These are phyloP conservation scores for Sergeia podlipaevii DNA, from an alignment of 208 protist species.

Conservation along the genomic window DNA sequence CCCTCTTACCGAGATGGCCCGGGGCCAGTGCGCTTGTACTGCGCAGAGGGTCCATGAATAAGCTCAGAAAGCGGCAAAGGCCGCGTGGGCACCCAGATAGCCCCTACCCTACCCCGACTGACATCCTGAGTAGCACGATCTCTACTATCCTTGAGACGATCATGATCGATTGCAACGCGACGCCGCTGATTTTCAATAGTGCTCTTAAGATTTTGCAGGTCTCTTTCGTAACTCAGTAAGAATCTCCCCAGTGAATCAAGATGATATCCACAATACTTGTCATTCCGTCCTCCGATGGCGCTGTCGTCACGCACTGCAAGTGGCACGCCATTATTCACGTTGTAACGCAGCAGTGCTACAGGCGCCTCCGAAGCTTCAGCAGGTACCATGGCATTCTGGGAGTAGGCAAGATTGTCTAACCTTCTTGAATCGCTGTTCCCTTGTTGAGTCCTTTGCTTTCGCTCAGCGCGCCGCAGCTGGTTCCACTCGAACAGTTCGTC, in stretches of 20 bases:
- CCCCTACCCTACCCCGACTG: constrained; percentile 20
- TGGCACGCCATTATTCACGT: constrained; percentile 4
- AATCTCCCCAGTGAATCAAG: constrained; percentile 30
- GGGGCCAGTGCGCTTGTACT: constrained; percentile 13
- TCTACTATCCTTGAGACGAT: constrained; percentile 26
- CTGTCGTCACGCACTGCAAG: constrained; percentile 1
- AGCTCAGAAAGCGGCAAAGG: constrained; percentile 33
- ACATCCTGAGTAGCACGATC: constrained; percentile 34
- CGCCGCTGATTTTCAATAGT: constrained; percentile 12
- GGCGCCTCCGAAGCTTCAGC: constrained; percentile 7
- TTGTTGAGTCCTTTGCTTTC: constrained; percentile 12
- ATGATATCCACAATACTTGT: constrained; percentile 32
- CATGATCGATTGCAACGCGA: constrained; percentile 20
- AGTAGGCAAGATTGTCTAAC: constrained; percentile 2
- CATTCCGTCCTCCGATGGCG: neutral
- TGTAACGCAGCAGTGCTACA: constrained; percentile 8
- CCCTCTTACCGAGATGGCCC: constrained; percentile 2
- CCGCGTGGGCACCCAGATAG: constrained; percentile 31
- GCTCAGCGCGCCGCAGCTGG: constrained; percentile 18
- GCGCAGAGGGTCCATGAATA: constrained; percentile 22
- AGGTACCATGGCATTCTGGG: neutral
- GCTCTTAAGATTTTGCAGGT: constrained; percentile 18
- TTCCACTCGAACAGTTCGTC: constrained; percentile 10
- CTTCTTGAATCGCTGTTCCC: neutral
- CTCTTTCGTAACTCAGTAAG: constrained; percentile 33